Base-by-base conservation (phyloP, 202 grass and related monocot species). In the Digitaria exilis region DNA sequence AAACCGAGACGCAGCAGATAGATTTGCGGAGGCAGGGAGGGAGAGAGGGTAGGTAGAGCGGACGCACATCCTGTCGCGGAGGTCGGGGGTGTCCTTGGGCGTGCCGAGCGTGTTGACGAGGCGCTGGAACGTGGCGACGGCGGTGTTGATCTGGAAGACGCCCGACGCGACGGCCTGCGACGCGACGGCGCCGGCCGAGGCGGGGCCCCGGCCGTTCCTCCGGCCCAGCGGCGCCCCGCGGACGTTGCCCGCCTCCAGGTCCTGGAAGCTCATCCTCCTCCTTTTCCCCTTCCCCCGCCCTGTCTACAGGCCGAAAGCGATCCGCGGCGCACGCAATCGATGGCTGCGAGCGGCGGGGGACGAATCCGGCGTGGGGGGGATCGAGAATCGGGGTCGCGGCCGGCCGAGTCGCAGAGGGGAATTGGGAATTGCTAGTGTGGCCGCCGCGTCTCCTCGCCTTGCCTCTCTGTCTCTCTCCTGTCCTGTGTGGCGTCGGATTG, bases 51-150 rank as follows among this genome's bases (percentile, higher is more conserved):
- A 46, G 71, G 34, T 45, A 5, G n/a, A 62, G 12, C 8, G 10
- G 45, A 31, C 95, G 74, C 81, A 97, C 95, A 95, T 89, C 89
- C 85, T 89, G 9, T 95, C 90, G 32, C 92, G 93, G 82, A 98
- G 88, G 81, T 98, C 96, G 64, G 92, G 90, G 26, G 96, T 98
- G 74, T 95, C 92, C 90, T 92, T 98, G 52, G 92, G 96, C 68
- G 96, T 98, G 82, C 96, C 92, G 72, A 98, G 93, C 61, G 96
- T 91, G 88, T 95, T 95, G 83, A 95, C 96, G 60, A 95, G 92
- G 62, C 96, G 91, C 80, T 98, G 92, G 88, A 91, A 98, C 73
- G 87, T 91, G 73, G 90, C 76, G 4, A 98, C 92, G 18, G 89
- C 87, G 69, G 96, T 98, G 73, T 87, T 98, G 77, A 98, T 95